phyloP scores from a whole-genome alignment of 2,329 filamentous ascomycete species.

The Harringtonia aguacate region DNA sequence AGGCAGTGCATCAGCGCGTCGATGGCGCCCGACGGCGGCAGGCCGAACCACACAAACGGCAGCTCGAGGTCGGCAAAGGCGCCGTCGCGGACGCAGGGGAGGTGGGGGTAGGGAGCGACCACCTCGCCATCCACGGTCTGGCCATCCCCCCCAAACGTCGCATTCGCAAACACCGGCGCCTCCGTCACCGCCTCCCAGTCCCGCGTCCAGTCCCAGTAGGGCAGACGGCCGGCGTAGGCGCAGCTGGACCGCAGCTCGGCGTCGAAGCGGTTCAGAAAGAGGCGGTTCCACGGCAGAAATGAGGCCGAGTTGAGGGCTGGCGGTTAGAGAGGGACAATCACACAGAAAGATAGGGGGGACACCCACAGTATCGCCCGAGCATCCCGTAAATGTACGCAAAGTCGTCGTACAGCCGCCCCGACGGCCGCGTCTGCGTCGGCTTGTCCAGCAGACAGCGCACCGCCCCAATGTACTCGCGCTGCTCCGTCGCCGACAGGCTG shows the following conservation, averaged over 20 bases:
- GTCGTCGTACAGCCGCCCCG: background rate
- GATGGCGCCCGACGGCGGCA: slow-evolving; percentile 56
- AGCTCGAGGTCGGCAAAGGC: slow-evolving; percentile 63
- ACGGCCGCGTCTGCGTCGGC: background rate
- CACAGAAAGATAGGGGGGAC: background rate
- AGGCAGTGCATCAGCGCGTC: slow-evolving; percentile 38
- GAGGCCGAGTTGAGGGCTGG: background rate
- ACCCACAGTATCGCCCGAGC: background rate
- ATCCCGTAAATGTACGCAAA: background rate
- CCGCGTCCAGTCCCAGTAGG: background rate
- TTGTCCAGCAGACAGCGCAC: background rate
- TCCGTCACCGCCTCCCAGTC: background rate
- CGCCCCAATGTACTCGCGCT: background rate
- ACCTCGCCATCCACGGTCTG: too few relatives aligned
- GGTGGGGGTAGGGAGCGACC: background rate
- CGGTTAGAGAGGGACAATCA: background rate
- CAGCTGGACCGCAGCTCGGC: background rate
- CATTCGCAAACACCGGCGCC: background rate
- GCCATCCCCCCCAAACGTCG: background rate
- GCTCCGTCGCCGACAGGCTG: too few relatives aligned
- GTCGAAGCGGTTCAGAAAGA: background rate
- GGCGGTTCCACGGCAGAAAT: background rate
- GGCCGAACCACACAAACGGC: slow-evolving; percentile 67
- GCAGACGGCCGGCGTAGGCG: background rate
- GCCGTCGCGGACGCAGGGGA: background rate